Conservation (phyloP, 140 eudicot genomes). For the Bidens hawaiensis region DNA sequence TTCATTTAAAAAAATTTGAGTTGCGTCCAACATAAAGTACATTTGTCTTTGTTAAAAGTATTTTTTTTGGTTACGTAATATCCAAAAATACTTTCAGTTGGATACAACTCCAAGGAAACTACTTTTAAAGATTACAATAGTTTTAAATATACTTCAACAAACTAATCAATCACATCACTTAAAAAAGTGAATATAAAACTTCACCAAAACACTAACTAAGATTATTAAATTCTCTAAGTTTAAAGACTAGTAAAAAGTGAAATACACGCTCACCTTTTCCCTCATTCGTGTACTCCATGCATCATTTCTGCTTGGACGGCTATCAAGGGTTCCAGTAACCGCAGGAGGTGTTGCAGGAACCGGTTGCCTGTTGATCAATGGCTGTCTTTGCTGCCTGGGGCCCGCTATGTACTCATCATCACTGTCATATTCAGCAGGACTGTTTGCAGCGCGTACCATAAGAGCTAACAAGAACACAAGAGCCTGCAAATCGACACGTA, state of each 20-base stretch:
- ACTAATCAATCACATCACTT: no score
- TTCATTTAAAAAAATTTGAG: no score
- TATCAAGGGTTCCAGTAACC: slow-evolving; percentile 63
- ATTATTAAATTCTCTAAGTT: neutral
- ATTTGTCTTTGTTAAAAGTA: no score
- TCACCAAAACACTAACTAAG: no score
- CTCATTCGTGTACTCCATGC: slow-evolving; percentile 98
- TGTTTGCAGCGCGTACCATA: slow-evolving; percentile 75
- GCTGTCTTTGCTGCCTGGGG: slow-evolving; percentile 85
- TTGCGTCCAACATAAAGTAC: no score
- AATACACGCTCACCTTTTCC: slow-evolving; percentile 63
- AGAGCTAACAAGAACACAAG: slow-evolving; percentile 81
- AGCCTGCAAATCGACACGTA: slow-evolving; percentile 44
- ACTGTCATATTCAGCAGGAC: slow-evolving; percentile 82
- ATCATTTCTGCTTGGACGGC: slow-evolving; percentile 74
- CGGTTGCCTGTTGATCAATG: slow-evolving; percentile 56
- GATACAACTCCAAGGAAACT: no score
- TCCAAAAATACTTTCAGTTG: no score
- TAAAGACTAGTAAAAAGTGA: neutral
- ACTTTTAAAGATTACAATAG: no score
- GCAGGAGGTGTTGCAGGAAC: slow-evolving; percentile 65
- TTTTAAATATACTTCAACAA: no score
- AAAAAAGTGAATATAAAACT: no score
- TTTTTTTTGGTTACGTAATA: no score
- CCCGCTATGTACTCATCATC: slow-evolving; percentile 89